Conservation (phyloP, 83 land plant genomes). For the Larix sibirica region DNA sequence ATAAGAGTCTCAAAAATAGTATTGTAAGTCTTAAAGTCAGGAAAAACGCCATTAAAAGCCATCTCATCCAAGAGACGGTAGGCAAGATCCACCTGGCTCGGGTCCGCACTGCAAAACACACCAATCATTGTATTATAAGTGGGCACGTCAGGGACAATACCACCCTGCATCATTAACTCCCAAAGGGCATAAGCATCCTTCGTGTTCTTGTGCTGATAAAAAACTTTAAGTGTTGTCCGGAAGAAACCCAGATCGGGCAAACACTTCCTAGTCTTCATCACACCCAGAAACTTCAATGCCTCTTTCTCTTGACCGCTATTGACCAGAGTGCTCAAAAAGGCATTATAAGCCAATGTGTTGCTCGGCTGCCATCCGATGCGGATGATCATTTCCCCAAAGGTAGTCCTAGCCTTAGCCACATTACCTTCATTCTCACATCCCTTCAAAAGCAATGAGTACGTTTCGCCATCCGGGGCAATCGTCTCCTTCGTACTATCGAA, state of each 20-base stretch:
- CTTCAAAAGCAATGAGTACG: conserved; percentile 40
- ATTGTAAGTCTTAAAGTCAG: conserved; percentile 20
- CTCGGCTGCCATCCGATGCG: conserved; percentile 43
- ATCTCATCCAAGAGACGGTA: conserved; percentile 23
- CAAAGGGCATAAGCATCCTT: conserved; percentile 10
- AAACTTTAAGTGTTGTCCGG: not conserved
- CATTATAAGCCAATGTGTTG: conserved; percentile 47
- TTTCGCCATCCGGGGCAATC: conserved; percentile 33
- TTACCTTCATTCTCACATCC: conserved; percentile 48
- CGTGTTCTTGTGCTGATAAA: conserved; percentile 3
- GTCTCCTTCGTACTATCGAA: conserved; percentile 15
- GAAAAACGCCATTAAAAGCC: conserved; percentile 25
- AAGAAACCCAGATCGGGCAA: conserved; percentile 22
- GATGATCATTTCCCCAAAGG: conserved; percentile 38
- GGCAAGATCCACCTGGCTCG: not conserved
- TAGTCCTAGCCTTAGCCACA: conserved; percentile 18
- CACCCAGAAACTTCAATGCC: conserved; percentile 20
- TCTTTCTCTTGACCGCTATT: conserved; percentile 19
- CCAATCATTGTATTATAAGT: conserved; percentile 24
- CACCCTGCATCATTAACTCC: conserved; percentile 5
- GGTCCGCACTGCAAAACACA: not conserved
- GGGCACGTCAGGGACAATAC: not conserved
- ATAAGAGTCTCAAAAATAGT: conserved; percentile 24
- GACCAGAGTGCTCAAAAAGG: conserved; percentile 33
- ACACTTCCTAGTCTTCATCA: not conserved